Base-by-base conservation (phyloP, 106 monocot species). In the Dioscorea zingiberensis region DNA sequence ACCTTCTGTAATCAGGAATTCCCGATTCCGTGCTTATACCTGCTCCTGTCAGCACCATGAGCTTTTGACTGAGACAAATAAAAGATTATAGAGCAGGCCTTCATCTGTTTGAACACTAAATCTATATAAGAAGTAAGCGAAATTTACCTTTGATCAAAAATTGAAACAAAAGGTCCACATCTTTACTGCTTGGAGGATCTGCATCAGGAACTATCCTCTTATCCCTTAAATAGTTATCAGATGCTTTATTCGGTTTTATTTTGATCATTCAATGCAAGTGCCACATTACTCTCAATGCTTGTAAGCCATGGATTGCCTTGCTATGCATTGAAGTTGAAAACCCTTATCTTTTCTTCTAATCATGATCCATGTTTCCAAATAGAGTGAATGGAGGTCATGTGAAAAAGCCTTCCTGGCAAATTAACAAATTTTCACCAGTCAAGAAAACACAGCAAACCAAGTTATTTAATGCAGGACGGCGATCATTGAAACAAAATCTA, bases 1-100 rank as follows among this genome's bases (percentile, higher is more conserved):
- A 98, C 98, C 98, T 98, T 73, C 98, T 86, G 61, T 98, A 98
- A 80, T 98, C 98, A 65, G 98, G 98, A 76, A 98, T 98, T 24
- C 98, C 98, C 18, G 93, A 89, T 60, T 98, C 98, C 23, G 98
- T 98, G 85, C 98, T 98, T 22, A 98, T 71, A 56, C 98, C 98
- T 70, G 98, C 98, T 80, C 93, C 93, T 62, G 98, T 98, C 72
- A 98, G 71, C 28, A 98, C 89, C 77, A 89, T 78, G 58, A 98
- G 80, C 71, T 84, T 93, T 18, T 71, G 62, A 55, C 98, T 98
- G 82, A 48, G 44, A 25, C 21, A 22, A 68, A 19, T 17, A n/a
- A 18, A 60, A 30, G 2, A 25, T 15, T 49, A n/a, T n/a, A n/a
- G n/a, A n/a, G n/a, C n/a, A n/a, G n/a, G n/a, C n/a, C 7, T 61